phyloP scores from a whole-genome alignment of 495 filamentous ascomycete species.

The Achaetomiella virescens region DNA sequence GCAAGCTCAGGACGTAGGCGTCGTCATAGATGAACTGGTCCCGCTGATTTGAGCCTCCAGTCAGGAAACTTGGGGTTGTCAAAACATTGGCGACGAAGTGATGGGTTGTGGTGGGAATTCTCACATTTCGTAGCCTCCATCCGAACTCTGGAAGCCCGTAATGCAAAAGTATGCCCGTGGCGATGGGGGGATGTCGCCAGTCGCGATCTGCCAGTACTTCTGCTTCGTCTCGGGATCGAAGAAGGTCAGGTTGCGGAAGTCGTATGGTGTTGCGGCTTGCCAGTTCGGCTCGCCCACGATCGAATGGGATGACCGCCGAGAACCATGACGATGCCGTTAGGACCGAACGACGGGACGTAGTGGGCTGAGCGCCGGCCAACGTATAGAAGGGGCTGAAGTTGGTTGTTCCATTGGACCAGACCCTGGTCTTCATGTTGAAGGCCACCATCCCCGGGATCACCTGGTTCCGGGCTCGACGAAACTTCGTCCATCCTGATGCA shows the following conservation, averaged over 20 bases:
- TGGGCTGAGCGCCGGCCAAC: constrained; percentile 20
- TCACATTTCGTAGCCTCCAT: constrained; percentile 34
- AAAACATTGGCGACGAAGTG: background rate
- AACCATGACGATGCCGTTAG: constrained; percentile 30
- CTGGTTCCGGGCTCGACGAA: background rate
- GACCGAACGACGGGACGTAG: constrained; percentile 24
- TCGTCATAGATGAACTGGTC: constrained; percentile 18
- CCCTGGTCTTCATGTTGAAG: constrained; percentile 17
- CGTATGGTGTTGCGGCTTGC: background rate
- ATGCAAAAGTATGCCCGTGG: constrained; percentile 22
- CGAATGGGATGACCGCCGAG: constrained; percentile 28
- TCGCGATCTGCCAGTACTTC: constrained; percentile 30
- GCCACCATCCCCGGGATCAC: constrained; percentile 17
- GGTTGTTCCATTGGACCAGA: constrained; percentile 14
- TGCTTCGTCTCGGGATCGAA: constrained; percentile 33
- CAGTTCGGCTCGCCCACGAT: constrained; percentile 4
- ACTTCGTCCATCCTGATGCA: constrained; percentile 6
- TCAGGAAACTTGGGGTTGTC: constrained; percentile 29
- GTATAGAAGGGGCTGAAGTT: constrained; percentile 11
- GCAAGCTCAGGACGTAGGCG: constrained; percentile 39
- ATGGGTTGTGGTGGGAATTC: background rate
- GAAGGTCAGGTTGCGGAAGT: constrained; percentile 27
- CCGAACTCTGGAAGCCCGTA: constrained; percentile 25
- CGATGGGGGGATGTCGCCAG: constrained; percentile 19
- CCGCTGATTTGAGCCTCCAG: constrained; percentile 24